Evolutionary conservation across 805 yeast genomes (phyloP).

Genomic region (Wickerhamiella alocasiicola): DNA sequence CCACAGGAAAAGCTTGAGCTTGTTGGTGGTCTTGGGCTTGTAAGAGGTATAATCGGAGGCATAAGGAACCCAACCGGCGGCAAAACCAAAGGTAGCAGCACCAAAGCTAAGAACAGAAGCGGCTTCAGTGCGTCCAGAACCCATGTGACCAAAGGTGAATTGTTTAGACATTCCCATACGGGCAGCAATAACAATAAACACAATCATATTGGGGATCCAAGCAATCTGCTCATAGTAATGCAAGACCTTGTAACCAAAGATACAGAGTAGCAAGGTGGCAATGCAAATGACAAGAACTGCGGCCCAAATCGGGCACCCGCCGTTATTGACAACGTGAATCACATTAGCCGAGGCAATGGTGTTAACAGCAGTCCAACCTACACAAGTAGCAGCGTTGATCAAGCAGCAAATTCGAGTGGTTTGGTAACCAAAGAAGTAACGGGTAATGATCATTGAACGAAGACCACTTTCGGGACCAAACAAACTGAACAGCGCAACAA

Average conservation of each 20-base stretch:
- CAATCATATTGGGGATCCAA: constrained; percentile 72
- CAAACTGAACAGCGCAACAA: constrained; percentile 72
- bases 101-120: constrained; percentile 73
- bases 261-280: constrained; percentile 57
- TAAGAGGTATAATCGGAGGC: constrained; percentile 89
- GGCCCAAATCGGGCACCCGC: constrained; percentile 74
- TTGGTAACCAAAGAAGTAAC: constrained; percentile 63
- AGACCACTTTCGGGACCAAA: constrained; percentile 79
- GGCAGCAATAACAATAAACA: constrained; percentile 67
- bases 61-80: constrained; percentile 89
- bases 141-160: constrained; percentile 44
- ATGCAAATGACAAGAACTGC: constrained; percentile 63
- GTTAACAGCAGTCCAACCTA: constrained; percentile 94
- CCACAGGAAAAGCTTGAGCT: constrained; percentile 47
- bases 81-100: constrained; percentile 72
- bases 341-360: constrained; percentile 82
- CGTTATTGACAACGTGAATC: constrained; percentile 57
- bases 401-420: constrained; percentile 67
- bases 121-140: constrained; percentile 54
- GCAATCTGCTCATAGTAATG: constrained; percentile 74
- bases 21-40: constrained; percentile 55
- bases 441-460: constrained; percentile 75
- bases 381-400: constrained; percentile 71
- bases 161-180: constrained; percentile 56
- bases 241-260: constrained; percentile 72